Evolutionary conservation across 805 yeast species (phyloP).

Genomic region (Wickerhamiella nectarea): DNA sequence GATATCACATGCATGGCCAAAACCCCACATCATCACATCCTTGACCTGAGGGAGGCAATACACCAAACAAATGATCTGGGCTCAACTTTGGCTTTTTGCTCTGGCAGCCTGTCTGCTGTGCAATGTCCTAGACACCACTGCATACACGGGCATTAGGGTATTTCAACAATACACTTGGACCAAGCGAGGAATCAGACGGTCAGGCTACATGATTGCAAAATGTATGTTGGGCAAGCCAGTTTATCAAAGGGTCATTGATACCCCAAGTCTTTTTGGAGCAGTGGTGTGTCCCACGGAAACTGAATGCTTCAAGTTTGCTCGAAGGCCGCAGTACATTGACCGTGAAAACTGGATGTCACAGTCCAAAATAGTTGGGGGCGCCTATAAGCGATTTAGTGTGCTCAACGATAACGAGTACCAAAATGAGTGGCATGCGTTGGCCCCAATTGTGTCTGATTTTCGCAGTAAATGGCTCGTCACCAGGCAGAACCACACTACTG

Average conservation of each 20-base stretch:
- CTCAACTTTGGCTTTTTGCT: too few species aligned
- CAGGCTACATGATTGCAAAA: background rate
- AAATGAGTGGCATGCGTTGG: background rate
- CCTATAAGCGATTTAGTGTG: background rate
- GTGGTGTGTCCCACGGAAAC: background rate
- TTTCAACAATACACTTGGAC: background rate
- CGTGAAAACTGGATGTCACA: background rate
- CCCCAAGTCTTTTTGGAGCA: background rate
- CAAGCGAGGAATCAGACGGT: background rate
- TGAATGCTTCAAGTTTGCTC: background rate
- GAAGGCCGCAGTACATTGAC: background rate
- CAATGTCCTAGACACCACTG: constrained; percentile 1
- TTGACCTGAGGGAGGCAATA: background rate
- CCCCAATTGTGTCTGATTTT: background rate
- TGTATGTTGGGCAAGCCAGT: background rate
- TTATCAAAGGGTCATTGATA: background rate
- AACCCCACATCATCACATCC: too few species aligned
- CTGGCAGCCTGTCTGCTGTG: background rate
- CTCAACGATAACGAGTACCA: background rate
- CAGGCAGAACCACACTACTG: background rate
- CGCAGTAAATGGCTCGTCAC: constrained; percentile 3
- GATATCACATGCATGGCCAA: too few species aligned
- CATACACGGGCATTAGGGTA: constrained; percentile 4
- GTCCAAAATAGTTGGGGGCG: background rate
- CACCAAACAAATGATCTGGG: too few species aligned